Base-by-base conservation (phyloP, 2,329 filamentous ascomycete species). In the Colletotrichum chlorophyti region DNA sequence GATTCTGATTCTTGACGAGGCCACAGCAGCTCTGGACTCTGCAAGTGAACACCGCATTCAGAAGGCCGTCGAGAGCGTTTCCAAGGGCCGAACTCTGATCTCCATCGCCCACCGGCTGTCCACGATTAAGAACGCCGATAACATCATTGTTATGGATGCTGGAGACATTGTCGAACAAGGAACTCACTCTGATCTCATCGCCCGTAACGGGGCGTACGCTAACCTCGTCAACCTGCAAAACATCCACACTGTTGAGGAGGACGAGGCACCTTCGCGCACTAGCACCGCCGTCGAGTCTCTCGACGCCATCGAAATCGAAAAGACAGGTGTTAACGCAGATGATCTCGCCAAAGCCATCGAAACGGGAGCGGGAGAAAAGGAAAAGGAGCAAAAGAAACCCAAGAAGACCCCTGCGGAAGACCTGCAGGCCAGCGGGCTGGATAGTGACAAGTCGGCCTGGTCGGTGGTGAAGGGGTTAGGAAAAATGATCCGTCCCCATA, bases 1-100 rank as follows among this genome's bases (percentile, higher is more conserved):
- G 4, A 86, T 90, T 40, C 73, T 91, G 2, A 83, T 91, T 7
- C 75, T 87, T 2, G 88, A 90, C 62, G 87, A 90, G 70, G 87
- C 87, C 0, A 90, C 87, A 0, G 84, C 82, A 14, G 83, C 86
- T 1, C 66, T 78, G 27, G 74, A 78, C 29, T 70, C 72, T 2
- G 66, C 63, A 27, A 65, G 72, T 2, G 73, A 77, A 24, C 75
- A 74, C 40, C 75, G 78, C 5, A 85, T 88, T 38, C 80, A 85
- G 64, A 68, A 66, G 27, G 78, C 77, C 5, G 72, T 85, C 14
- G 75, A 79, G 64, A 64, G 70, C 50, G 71, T 82, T 62, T 67
- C 76, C 50, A 53, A 62, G 7, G 70, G 68, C 2, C 66, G 86
- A n/a, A 91, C 88, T 0, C 88, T 87, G 0, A 83, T 91, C 53